Evolutionary conservation across 2,329 filamentous ascomycete species (phyloP).

Genomic region (Chaetomium olivaceum): DNA sequence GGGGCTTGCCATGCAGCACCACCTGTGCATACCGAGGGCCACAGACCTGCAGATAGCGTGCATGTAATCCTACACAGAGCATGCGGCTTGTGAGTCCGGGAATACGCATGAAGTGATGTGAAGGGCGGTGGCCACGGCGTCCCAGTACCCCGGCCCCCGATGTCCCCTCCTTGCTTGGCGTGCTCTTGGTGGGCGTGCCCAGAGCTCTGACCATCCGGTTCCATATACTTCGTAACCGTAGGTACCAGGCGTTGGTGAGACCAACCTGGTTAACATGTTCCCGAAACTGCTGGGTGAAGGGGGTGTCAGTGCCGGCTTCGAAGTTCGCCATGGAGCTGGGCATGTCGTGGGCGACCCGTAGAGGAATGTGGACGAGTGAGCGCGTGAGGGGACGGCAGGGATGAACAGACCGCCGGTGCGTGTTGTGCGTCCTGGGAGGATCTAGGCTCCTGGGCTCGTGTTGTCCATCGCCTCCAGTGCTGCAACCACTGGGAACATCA

Average conservation of each 20-base stretch:
- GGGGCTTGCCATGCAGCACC: slow-evolving; percentile 1
- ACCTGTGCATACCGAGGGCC: slow-evolving; percentile 4
- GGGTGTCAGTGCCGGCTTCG: neutral
- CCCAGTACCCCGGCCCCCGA: neutral
- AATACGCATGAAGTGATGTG: slow-evolving; percentile 15
- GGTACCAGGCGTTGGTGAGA: neutral
- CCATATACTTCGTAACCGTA: neutral
- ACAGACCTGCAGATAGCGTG: slow-evolving; percentile 1
- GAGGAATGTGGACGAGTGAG: neutral
- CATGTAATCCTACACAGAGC: slow-evolving; percentile 15
- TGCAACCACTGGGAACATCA: neutral
- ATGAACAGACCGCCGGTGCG: neutral
- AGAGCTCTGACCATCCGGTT: neutral
- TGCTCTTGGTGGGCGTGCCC: neutral
- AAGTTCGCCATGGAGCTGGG: neutral
- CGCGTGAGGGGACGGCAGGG: neutral
- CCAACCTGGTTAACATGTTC: neutral
- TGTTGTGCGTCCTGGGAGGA: neutral
- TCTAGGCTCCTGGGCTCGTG: neutral
- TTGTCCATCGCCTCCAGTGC: neutral
- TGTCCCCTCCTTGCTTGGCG: neutral
- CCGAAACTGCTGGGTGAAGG: neutral
- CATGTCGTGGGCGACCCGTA: neutral
- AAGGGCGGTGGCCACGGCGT: slow-evolving; percentile 2
- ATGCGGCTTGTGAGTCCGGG: slow-evolving; percentile 21